Evolutionary conservation across 495 filamentous ascomycete genomes (phyloP).

Genomic region (Penicillium cinerascens): DNA sequence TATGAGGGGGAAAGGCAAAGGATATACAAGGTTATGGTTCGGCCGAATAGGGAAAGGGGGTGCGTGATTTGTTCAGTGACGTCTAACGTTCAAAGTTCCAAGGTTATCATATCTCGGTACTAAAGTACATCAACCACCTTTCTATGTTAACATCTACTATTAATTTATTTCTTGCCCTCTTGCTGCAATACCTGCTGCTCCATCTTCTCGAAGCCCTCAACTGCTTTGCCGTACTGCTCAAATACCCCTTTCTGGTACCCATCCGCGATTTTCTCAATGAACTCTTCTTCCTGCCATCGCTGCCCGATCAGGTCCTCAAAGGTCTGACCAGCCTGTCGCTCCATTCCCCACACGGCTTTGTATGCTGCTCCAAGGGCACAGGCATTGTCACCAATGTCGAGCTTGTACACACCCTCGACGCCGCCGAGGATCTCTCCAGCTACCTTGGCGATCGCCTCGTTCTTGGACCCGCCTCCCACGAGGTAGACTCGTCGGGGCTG

Average conservation of each 20-base stretch:
- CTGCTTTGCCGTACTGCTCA: constrained; percentile 68
- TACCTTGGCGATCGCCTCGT: constrained; percentile 77
- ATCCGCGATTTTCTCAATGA: constrained; percentile 74
- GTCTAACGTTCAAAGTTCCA: background rate
- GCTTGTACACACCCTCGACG: constrained; percentile 80
- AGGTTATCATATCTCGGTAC: background rate
- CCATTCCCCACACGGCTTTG: constrained; percentile 89
- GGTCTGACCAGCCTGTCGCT: constrained; percentile 62
- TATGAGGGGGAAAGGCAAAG: background rate
- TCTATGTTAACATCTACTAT: background rate
- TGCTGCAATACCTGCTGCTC: constrained; percentile 62
- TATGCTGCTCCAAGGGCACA: constrained; percentile 96
- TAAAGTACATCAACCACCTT: background rate
- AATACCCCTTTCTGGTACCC: constrained; percentile 75
- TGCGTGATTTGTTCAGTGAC: constrained; percentile 7
- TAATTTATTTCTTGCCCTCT: background rate
- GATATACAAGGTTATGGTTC: background rate
- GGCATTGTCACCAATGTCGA: constrained; percentile 94
- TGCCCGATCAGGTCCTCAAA: constrained; percentile 83
- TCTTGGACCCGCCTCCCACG: constrained; percentile 85
- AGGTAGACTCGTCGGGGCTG: constrained; percentile 91
- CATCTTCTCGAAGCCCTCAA: constrained; percentile 77
- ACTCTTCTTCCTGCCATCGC: constrained; percentile 81
- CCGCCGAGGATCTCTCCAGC: constrained; percentile 86
- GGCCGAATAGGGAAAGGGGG: constrained; percentile 14